phyloP scores from a whole-genome alignment of 2,329 filamentous ascomycete genomes.

The Anisogramma anomala region DNA sequence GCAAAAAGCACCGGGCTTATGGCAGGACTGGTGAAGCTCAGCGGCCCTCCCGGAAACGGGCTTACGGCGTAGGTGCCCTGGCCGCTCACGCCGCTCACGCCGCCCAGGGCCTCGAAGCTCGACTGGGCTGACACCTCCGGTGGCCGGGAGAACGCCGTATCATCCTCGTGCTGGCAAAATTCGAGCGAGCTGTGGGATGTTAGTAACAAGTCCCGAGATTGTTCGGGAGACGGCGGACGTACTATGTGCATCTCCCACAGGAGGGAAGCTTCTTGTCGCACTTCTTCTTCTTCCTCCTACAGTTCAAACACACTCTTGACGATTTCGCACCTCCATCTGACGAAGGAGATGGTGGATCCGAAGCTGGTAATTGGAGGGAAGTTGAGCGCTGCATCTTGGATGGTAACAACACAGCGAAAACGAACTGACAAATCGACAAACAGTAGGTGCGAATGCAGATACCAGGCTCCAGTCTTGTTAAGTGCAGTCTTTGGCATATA shows the following conservation, averaged over 20 bases:
- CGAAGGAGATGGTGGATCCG: conserved; percentile 13
- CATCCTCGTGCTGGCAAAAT: conserved; percentile 20
- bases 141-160: conserved; percentile 9
- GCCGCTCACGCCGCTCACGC: neutral
- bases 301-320: conserved; percentile 20
- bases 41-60: conserved; percentile 15
- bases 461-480: conserved; percentile 3
- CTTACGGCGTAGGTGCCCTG: conserved; percentile 12
- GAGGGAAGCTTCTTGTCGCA: conserved; percentile 21
- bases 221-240: conserved; percentile 5
- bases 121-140: conserved; percentile 8
- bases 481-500: conserved; percentile 4
- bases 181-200: conserved; percentile 17
- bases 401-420: neutral
- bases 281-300: conserved; percentile 20
- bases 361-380: conserved; percentile 10
- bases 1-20: conserved; percentile 18
- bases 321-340: conserved; percentile 17
- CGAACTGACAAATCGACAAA: neutral
- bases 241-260: conserved; percentile 21
- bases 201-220: no score
- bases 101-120: conserved; percentile 5
- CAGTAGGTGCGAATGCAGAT: neutral
- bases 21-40: conserved; percentile 12
- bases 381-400: conserved; percentile 10